A percentile compares a stretch with the other conserved stretches of the same genome.
Evolutionary conservation across 768 basidiomycete species (phyloP).

Genomic region (Clavaria fumosa): DNA sequence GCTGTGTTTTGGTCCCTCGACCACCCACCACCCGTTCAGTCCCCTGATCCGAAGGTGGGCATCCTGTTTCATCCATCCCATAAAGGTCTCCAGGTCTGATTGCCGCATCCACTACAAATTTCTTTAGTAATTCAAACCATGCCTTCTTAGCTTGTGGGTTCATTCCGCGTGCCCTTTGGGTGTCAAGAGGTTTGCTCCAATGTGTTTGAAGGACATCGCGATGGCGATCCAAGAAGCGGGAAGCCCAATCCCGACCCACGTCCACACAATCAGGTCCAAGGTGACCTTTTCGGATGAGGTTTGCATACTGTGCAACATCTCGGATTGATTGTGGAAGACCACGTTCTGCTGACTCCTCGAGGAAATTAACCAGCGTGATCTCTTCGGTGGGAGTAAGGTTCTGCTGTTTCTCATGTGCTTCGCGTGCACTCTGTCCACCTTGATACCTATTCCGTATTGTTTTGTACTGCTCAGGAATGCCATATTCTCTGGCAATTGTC

Average conservation of each 20-base stretch:
- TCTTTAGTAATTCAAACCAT: conserved; percentile 21
- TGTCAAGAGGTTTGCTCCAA: conserved; percentile 20
- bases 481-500: too few relatives aligned
- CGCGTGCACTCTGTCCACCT: not conserved
- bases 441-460: not conserved
- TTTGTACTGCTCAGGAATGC: not conserved
- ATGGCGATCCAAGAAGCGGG: conserved; percentile 1
- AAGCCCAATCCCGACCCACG: conserved; percentile 9
- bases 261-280: conserved; percentile 8
- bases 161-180: conserved; percentile 15
- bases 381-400: not conserved
- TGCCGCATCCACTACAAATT: conserved; percentile 11
- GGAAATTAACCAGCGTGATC: not conserved
- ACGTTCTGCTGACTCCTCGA: not conserved
- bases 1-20: too few relatives aligned
- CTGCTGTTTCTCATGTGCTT: too few relatives aligned
- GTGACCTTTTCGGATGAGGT: too few relatives aligned
- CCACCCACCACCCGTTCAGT: too few relatives aligned
- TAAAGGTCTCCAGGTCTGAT: conserved; percentile 16
- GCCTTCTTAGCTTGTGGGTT: conserved; percentile 17
- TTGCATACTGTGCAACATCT: conserved; percentile 14
- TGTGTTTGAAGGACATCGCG: conserved; percentile 16
- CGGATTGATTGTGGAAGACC: conserved; percentile 2
- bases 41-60: conserved; percentile 15
- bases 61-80: conserved; percentile 25